Percentiles rank a stretch among this genome's conserved stretches.
Conservation (phyloP, 345 rosid genomes). For the Salix dunnii region DNA sequence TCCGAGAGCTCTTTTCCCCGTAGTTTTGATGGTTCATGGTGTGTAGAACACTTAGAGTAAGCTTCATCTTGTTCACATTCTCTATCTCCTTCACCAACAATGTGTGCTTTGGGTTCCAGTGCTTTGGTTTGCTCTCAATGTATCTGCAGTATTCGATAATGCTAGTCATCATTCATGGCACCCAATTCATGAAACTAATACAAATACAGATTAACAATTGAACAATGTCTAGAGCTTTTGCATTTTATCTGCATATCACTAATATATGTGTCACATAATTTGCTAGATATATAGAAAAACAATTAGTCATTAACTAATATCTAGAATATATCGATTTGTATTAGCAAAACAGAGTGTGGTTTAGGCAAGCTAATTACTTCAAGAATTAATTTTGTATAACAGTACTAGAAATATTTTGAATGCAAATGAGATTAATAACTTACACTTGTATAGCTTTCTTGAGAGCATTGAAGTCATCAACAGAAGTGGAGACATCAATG, state of each 20-base stretch:
- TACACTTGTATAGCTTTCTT: constrained; percentile 54
- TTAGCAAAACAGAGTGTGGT: too few relatives aligned
- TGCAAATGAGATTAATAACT: not conserved
- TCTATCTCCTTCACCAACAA: constrained; percentile 50
- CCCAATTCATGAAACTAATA: not conserved
- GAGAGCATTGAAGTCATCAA: constrained; percentile 46
- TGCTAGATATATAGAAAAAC: too few relatives aligned
- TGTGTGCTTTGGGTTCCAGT: constrained; percentile 51
- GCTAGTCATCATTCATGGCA: not conserved
- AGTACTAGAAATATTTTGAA: not conserved
- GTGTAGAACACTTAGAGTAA: constrained; percentile 42
- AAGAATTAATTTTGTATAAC: too few relatives aligned
- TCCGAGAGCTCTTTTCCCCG: constrained; percentile 42
- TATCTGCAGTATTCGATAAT: constrained; percentile 28
- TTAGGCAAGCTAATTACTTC: not conserved
- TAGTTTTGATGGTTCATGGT: constrained; percentile 64
- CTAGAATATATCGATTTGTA: too few relatives aligned
- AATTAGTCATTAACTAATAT: too few relatives aligned
- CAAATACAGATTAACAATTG: too few relatives aligned
- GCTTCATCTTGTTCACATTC: constrained; percentile 46
- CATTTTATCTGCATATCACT: too few relatives aligned
- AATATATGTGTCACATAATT: too few relatives aligned
- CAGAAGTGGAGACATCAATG: constrained; percentile 42
- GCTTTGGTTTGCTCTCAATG: constrained; percentile 54
- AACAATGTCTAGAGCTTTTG: too few relatives aligned